Evolutionary conservation across 768 basidiomycete species (phyloP).

Genomic region (Terana coerulea): DNA sequence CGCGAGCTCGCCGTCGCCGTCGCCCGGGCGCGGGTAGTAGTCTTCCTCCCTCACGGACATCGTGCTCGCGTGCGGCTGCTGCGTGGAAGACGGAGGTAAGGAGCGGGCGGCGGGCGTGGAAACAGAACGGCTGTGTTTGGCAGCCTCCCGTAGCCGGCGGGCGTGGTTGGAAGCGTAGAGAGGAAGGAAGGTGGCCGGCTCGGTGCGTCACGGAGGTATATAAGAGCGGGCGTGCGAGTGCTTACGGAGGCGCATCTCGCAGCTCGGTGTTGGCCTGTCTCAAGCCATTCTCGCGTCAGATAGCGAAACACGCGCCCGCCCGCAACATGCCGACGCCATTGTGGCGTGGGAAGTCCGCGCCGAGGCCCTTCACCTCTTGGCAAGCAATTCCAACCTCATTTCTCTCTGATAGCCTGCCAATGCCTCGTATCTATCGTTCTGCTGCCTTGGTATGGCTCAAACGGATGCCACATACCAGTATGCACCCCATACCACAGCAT

Average conservation of each 20-base stretch:
- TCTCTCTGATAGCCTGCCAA: too few species aligned
- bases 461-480: too few species aligned
- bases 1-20: background rate
- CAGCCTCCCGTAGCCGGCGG: background rate
- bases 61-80: too few species aligned
- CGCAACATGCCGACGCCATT: background rate
- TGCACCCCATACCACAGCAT: too few species aligned
- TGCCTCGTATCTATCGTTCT: too few species aligned
- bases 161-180: background rate
- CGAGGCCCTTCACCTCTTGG: too few species aligned
- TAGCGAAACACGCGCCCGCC: background rate
- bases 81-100: background rate
- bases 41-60: background rate
- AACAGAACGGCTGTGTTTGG: too few species aligned
- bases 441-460: too few species aligned
- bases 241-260: background rate
- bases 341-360: background rate
- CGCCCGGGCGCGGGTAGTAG: background rate
- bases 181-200: background rate
- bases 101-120: background rate
- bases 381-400: too few species aligned
- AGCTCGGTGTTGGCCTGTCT: background rate
- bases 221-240: background rate
- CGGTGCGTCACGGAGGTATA: background rate
- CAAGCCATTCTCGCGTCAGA: constrained; percentile 3